phyloP scores from a whole-genome alignment of 73 alveolate species.

The Symbiodinium pilosum region DNA sequence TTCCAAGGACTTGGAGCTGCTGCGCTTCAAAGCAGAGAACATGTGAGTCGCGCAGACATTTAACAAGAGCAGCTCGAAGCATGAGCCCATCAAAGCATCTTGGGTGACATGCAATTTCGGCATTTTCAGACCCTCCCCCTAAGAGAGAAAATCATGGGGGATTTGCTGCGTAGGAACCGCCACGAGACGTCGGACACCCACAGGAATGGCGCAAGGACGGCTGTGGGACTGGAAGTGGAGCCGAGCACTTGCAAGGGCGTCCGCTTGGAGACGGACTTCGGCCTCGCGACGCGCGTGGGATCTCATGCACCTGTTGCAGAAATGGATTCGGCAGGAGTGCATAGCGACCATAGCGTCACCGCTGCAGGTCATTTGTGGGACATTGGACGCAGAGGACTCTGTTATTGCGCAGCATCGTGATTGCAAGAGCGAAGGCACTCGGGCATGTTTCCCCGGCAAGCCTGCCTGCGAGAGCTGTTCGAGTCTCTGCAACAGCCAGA shows the following conservation, averaged over 20 bases:
- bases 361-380: neutral
- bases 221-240: neutral
- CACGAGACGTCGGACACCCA: neutral
- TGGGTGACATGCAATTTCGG: no score
- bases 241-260: neutral
- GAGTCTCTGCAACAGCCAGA: neutral
- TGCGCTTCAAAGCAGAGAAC: no score
- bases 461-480: neutral
- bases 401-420: neutral
- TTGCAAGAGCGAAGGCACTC: neutral
- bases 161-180: no score
- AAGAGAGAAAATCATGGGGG: no score
- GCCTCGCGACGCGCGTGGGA: neutral
- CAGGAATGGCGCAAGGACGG: neutral
- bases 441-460: neutral
- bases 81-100: no score
- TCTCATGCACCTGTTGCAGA: neutral
- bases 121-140: no score
- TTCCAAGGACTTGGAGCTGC: no score
- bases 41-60: no score
- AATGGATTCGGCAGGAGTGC: neutral
- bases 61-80: no score
- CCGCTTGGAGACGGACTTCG: neutral
- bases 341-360: neutral
- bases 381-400: neutral